phyloP scores from a whole-genome alignment of 2,329 filamentous ascomycete species.

The Stenocarpella maydis region DNA sequence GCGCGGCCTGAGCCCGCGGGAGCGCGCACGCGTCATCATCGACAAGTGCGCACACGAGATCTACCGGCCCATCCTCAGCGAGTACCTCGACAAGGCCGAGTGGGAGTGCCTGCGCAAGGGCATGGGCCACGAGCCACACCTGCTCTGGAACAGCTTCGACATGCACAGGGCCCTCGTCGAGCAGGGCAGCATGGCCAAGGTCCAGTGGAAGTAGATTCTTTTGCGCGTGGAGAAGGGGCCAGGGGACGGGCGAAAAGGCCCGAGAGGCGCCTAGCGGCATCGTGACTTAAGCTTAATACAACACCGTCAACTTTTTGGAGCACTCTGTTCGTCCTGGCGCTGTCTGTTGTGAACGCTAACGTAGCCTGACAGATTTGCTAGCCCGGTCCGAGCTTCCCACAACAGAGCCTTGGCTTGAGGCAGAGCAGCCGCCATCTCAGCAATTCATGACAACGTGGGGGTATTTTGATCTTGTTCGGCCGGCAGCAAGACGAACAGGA shows the following conservation, averaged over 20 bases:
- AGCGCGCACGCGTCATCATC: conserved; percentile 86
- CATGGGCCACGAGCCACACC: conserved; percentile 88
- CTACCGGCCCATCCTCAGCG: conserved; percentile 81
- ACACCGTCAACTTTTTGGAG: neutral
- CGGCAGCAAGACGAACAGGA: neutral
- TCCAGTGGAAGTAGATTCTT: conserved; percentile 65
- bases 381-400: neutral
- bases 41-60: conserved; percentile 86
- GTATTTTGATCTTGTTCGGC: no score
- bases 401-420: neutral
- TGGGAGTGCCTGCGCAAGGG: conserved; percentile 86
- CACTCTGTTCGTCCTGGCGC: neutral
- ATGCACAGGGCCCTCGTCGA: conserved; percentile 86
- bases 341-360: neutral
- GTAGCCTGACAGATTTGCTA: neutral
- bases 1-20: conserved; percentile 78
- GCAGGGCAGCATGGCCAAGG: conserved; percentile 86
- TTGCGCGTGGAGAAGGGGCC: no score
- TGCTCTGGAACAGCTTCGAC: conserved; percentile 86
- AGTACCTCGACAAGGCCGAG: conserved; percentile 88
- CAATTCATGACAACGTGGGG: neutral
- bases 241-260: neutral
- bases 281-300: conserved; percentile 12
- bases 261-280: conserved; percentile 6
- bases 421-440: neutral